phyloP scores from a whole-genome alignment of 306 rosid species.

The Lithocarpus polystachyus region DNA sequence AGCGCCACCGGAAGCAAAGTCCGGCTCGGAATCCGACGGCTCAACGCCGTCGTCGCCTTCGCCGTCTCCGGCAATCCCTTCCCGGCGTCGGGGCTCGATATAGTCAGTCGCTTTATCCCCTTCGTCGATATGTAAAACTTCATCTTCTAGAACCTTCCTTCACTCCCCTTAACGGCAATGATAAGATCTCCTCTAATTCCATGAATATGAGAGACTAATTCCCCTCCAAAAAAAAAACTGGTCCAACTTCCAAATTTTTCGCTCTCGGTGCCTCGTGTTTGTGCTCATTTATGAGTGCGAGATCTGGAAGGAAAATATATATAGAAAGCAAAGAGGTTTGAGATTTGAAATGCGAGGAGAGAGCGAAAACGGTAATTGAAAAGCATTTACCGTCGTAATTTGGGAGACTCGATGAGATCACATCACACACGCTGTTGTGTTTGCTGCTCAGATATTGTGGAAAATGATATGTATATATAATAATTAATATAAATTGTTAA shows the following conservation, averaged over 20 bases:
- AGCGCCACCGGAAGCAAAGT: constrained; percentile 50
- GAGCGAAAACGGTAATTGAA: neutral
- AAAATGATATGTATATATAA: too few species aligned
- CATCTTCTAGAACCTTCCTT: constrained; percentile 32
- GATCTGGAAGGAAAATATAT: constrained; percentile 1
- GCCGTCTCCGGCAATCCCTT: constrained; percentile 32
- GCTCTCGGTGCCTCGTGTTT: neutral
- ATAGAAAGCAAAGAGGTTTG: neutral
- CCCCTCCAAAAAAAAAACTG: neutral
- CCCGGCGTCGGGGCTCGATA: constrained; percentile 46
- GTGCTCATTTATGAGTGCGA: neutral
- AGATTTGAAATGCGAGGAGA: neutral
- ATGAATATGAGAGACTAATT: constrained; percentile 6
- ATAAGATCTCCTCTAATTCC: constrained; percentile 19
- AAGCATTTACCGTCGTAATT: neutral
- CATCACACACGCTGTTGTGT: neutral
- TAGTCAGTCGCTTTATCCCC: constrained; percentile 65
- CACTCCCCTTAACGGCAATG: too few species aligned
- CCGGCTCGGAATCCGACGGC: constrained; percentile 59
- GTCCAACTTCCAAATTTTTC: neutral
- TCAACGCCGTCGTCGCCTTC: constrained; percentile 24
- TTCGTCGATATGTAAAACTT: constrained; percentile 78
- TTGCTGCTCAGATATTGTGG: neutral
- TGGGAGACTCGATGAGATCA: neutral
- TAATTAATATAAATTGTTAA: too few species aligned